Evolutionary conservation across 1,284 basidiomycete species (phyloP), one percentile per base, ranked within the genome.

Genomic region (Apiotrichum porosum): DNA sequence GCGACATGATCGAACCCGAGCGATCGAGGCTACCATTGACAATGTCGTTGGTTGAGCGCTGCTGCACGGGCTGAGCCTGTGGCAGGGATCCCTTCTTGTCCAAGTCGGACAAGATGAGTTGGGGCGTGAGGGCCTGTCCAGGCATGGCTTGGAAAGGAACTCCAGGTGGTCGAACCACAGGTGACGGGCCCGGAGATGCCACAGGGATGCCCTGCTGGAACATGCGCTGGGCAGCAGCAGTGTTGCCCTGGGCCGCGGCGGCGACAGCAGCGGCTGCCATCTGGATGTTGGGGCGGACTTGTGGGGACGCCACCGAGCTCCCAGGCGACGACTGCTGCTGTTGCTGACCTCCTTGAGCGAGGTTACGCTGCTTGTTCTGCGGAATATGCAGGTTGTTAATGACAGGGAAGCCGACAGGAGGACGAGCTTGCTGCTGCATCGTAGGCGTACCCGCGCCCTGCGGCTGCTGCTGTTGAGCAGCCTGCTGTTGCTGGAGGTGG

Each of bases 181-280:
- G 42, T 15, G 41, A 22, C 37, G 37, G 47, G 3, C 47, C 49
- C 0, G 54, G 42, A 2, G 44, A 36, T 22, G 51, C 38, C 9
- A 65, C 53, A 1, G 67, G 67, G 13, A 66, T 65, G 26, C 67
- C 67, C 33, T 59, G 56, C 36, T 58, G 56, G 56, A 71, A 57
- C 49, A 68, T 56, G 3, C 59, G 50, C 38, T 60, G 56, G 15
- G 46, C 37, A 13, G 44, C 40, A 15, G 38, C 45, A 30, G 42
- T 24, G 8, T 17, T 23, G 19, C 37, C 45, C 15, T 37, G 44
- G 4, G 37, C 31, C 3, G 42, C 37, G 2, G 41, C 37, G 3
- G 49, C 35, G n/a, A 32, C 42, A 14, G 32, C 48, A 17, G 44
- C 45, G n/a, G 55, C 37, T 37, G 35, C 22, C 26, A 40, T 40